A percentile compares a stretch with the other conserved stretches of the same genome.
Conservation (phyloP, 2,329 filamentous ascomycete species). For the Aschersonia sp. region DNA sequence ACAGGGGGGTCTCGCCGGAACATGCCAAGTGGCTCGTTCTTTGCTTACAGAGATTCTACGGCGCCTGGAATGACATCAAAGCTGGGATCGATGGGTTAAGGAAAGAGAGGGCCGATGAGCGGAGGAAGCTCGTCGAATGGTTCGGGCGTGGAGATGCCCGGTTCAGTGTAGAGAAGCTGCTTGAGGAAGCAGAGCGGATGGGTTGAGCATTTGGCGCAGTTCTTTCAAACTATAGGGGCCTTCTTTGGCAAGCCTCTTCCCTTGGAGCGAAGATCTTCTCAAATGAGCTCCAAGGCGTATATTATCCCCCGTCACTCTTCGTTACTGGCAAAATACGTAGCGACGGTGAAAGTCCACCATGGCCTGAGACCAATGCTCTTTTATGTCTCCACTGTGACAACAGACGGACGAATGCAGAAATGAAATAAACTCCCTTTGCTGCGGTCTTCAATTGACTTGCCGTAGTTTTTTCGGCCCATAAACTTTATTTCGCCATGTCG, state of each 20-base stretch:
- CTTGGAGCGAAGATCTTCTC: background rate
- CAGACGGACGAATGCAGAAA: too few species aligned
- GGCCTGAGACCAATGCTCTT: too few species aligned
- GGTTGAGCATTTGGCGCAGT: slow-evolving; percentile 17
- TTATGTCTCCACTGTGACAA: too few species aligned
- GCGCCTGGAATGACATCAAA: slow-evolving; percentile 40
- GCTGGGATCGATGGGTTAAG: slow-evolving; percentile 20
- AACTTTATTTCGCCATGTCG: too few species aligned
- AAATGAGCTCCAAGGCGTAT: background rate
- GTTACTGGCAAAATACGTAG: background rate
- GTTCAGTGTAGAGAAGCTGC: slow-evolving; percentile 72
- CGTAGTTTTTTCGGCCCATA: too few species aligned
- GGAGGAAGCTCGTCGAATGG: slow-evolving; percentile 61
- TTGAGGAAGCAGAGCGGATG: slow-evolving; percentile 82
- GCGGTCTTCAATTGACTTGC: too few species aligned
- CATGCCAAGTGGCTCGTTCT: slow-evolving; percentile 85
- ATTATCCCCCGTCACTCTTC: too few species aligned
- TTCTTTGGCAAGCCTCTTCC: background rate
- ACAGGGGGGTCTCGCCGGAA: slow-evolving; percentile 60
- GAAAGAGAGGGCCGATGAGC: slow-evolving; percentile 43
- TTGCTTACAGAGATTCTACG: slow-evolving; percentile 91
- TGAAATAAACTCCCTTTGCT: too few species aligned
- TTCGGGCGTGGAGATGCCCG: slow-evolving; percentile 65
- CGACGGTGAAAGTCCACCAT: too few species aligned
- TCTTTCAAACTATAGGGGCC: too few species aligned